A percentile compares a stretch with the other conserved stretches of the same genome.
Conservation (phyloP, 139 green algal species). For the Nannochloris sp. region DNA sequence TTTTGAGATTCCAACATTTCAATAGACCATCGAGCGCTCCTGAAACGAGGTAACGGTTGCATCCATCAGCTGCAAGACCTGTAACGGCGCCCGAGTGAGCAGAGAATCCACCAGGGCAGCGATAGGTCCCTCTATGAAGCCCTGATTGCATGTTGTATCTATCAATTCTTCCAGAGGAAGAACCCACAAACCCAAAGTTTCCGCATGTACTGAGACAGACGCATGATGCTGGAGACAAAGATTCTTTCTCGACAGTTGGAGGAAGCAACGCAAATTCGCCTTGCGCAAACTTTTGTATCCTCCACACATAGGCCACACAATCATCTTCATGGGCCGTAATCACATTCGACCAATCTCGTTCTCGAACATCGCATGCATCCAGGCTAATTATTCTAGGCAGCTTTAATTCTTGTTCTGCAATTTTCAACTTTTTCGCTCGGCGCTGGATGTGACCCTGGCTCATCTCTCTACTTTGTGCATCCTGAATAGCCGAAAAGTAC, state of each 20-base stretch:
- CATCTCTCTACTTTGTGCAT: constrained; percentile 89
- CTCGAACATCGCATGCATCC: constrained; percentile 66
- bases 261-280: constrained; percentile 59
- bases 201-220: constrained; percentile 69
- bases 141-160: constrained; percentile 95
- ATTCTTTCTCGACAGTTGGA: constrained; percentile 10
- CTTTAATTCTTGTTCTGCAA: constrained; percentile 76
- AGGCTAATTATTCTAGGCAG: constrained; percentile 60
- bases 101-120: background rate
- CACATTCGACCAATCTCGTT: constrained; percentile 94
- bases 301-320: constrained; percentile 81
- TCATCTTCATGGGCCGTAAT: constrained; percentile 86
- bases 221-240: background rate
- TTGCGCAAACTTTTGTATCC: constrained; percentile 60
- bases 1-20: constrained; percentile 74
- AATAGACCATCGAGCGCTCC: constrained; percentile 52
- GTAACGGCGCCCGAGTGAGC: constrained; percentile 46
- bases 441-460: constrained; percentile 63
- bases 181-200: constrained; percentile 93
- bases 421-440: constrained; percentile 60
- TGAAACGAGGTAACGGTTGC: constrained; percentile 63
- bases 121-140: constrained; percentile 62
- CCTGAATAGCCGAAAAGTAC: constrained; percentile 80
- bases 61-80: constrained; percentile 47
- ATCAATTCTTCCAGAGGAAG: constrained; percentile 63